Evolutionary conservation across 2,329 filamentous ascomycete species (phyloP).

Genomic region (Calcarisporium arbuscula): DNA sequence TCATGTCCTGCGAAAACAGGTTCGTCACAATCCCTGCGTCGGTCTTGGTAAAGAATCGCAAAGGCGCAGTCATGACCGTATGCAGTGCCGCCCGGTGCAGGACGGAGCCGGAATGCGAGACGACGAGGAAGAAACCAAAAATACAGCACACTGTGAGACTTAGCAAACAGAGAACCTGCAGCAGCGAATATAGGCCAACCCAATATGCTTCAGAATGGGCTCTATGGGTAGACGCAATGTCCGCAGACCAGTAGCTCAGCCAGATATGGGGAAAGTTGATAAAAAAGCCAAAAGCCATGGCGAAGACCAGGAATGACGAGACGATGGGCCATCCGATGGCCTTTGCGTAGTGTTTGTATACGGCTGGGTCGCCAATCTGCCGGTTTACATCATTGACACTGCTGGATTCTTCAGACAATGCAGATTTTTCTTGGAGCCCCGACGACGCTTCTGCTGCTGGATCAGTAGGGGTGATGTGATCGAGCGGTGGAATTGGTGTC

Average conservation of each 20-base stretch:
- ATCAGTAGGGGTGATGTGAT: no score
- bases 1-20: conserved; percentile 39
- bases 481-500: no score
- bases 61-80: conserved; percentile 29
- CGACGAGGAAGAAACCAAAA: conserved; percentile 17
- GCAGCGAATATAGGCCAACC: conserved; percentile 23
- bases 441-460: no score
- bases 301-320: conserved; percentile 14
- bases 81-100: conserved; percentile 26
- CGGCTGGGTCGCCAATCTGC: conserved; percentile 23
- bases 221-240: conserved; percentile 8
- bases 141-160: conserved; percentile 7
- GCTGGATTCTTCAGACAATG: not conserved
- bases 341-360: conserved; percentile 29
- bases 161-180: conserved; percentile 7
- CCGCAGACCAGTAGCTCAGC: conserved; percentile 34
- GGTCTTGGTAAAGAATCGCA: conserved; percentile 34
- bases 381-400: conserved; percentile 15
- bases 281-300: conserved; percentile 18
- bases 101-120: conserved; percentile 20
- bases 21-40: conserved; percentile 36
- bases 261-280: conserved; percentile 27
- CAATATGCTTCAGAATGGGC: conserved; percentile 18
- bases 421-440: no score
- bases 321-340: conserved; percentile 16